A percentile compares a stretch with the other conserved stretches of the same genome.
Conservation (phyloP, 2,329 filamentous ascomycete species). For the Colletotrichum sp. region DNA sequence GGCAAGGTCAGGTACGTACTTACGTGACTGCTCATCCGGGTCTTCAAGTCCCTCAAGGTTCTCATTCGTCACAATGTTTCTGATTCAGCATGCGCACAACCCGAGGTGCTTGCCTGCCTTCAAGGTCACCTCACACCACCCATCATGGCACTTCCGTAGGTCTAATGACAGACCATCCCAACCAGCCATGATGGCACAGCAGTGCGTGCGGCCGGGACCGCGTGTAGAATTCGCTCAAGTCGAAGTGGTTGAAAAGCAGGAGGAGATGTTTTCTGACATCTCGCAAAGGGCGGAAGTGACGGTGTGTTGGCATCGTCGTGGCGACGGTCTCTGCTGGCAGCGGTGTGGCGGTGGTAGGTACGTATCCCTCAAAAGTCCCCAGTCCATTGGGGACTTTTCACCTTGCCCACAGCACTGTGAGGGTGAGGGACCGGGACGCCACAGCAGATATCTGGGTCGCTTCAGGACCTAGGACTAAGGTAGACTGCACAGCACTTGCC, state of each 20-base stretch:
- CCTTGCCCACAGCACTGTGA: background rate
- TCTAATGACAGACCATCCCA: too few species aligned
- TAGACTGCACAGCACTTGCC: too few species aligned
- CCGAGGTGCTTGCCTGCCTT: background rate
- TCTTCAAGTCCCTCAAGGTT: background rate
- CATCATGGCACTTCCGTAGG: too few species aligned
- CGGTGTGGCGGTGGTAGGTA: background rate
- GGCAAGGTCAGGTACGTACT: background rate
- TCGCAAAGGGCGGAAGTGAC: background rate
- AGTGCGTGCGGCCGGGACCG: too few species aligned
- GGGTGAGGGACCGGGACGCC: background rate
- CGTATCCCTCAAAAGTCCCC: background rate
- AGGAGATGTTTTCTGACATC: too few species aligned
- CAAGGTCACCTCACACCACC: background rate
- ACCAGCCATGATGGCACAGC: too few species aligned
- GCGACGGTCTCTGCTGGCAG: background rate
- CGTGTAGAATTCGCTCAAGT: too few species aligned
- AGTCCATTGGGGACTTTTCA: background rate
- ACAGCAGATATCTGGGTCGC: background rate
- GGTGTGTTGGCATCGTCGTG: background rate
- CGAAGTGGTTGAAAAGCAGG: too few species aligned
- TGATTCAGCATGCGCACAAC: background rate
- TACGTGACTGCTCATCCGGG: accelerated
- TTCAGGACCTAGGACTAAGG: too few species aligned
- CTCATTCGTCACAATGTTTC: background rate